Base-by-base conservation (phyloP, 176 grass and related monocot species). In the Saccharum officinarum region DNA sequence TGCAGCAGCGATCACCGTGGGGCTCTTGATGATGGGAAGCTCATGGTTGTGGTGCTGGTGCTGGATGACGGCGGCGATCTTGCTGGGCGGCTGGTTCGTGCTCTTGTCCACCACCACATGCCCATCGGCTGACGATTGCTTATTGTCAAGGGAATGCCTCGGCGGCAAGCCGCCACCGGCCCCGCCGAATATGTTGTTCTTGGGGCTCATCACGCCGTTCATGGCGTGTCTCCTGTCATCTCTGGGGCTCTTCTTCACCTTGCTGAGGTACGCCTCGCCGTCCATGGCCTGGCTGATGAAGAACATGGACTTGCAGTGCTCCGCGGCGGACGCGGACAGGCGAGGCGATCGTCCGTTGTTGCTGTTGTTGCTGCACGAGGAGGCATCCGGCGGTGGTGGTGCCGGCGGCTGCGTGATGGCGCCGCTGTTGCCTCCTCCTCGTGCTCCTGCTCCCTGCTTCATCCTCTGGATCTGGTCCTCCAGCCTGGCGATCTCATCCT, bases 221-320 rank as follows among this genome's bases (percentile, higher is more conserved):
- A 17, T 17, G 47, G 17, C 52, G 17, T 78, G 31, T 84, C 85
- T 82, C 69, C 64, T 84, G 52, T 55, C 5, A 20, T 57, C 54
- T 57, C 0, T 59, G 55, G 71, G 44, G 67, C 73, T 72, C 31
- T 16, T 70, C 28, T 12, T 59, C 12, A 31, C 60, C 69, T 40
- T 89, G 71, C 45, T 73, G 67, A 92, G 90, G 83, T 87, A 88
- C 14, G 59, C 59, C 59, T 95, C 89, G 28, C 80, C 93, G 31
- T 92, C 95, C 79, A 99, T 98, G 83, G 97, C 93, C 69, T 93
- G 90, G 75, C 82, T 96, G 82, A 99, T 99, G 78, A 92, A 98
- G 89, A 98, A 94, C 93, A 94, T 92, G 50, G 93, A 89, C 80
- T 89, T 98, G 79, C 91, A 91, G 38, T 92, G 84, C 60, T 45